Conservation (phyloP, 192 early-diverging fungal species). For the Geosiphon pyriformis region DNA sequence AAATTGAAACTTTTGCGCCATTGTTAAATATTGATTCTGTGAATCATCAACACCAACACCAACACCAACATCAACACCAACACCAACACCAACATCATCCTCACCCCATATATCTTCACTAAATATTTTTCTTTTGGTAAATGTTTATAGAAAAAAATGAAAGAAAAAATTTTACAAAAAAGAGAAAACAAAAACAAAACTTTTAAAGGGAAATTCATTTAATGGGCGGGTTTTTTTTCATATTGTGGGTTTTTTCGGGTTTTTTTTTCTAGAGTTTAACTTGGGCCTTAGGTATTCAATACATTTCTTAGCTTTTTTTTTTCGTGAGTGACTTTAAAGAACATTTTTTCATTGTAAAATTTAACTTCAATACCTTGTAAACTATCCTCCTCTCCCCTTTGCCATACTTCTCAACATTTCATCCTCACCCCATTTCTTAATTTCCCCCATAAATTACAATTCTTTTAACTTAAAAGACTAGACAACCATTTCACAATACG, state of each 20-base stretch:
- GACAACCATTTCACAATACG: too few species aligned
- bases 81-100: too few species aligned
- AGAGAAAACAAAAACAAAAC: not conserved
- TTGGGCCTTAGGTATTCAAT: not conserved
- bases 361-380: too few species aligned
- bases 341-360: too few species aligned
- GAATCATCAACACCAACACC: constrained; percentile 14
- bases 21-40: constrained; percentile 3
- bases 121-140: not conserved
- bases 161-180: not conserved
- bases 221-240: not conserved
- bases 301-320: not conserved
- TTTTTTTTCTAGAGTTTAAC: not conserved
- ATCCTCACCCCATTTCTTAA: not conserved
- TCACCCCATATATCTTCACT: constrained; percentile 11
- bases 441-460: too few species aligned
- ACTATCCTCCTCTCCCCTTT: not conserved
- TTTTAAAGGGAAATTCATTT: not conserved
- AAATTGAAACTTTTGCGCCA: not conserved
- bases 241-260: not conserved
- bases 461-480: too few species aligned
- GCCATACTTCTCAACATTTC: not conserved
- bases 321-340: not conserved
- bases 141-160: not conserved
- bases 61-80: constrained; percentile 19